phyloP scores from a whole-genome alignment of 2,329 filamentous ascomycete genomes.

The Rachicladosporium sp. region DNA sequence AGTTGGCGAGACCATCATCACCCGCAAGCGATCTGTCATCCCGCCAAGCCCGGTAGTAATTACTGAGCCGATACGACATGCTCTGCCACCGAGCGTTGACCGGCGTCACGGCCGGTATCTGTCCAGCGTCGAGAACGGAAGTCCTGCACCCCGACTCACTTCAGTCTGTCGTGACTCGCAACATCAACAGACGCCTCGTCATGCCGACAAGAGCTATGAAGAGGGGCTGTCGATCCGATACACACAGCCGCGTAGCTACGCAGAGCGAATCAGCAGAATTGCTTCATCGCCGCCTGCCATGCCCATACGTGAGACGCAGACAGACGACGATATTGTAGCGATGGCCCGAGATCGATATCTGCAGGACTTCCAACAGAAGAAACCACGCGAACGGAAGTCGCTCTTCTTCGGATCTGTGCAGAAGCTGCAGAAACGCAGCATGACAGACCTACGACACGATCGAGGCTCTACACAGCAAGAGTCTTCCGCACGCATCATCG shows the following conservation, averaged over 20 bases:
- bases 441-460: not conserved
- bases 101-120: too few relatives aligned
- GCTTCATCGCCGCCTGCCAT: conserved; percentile 2
- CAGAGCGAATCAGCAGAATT: conserved; percentile 4
- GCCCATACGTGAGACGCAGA: conserved; percentile 13
- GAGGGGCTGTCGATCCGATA: conserved; percentile 4
- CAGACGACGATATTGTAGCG: conserved; percentile 15
- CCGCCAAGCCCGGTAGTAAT: too few relatives aligned
- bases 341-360: conserved; percentile 28
- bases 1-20: too few relatives aligned
- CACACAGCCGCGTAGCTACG: conserved; percentile 4
- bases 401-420: conserved; percentile 33
- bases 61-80: too few relatives aligned
- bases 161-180: too few relatives aligned
- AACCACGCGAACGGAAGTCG: conserved; percentile 30
- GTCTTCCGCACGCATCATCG: conserved; percentile 11
- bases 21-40: too few relatives aligned
- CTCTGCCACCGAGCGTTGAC: too few relatives aligned
- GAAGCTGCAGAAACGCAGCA: conserved; percentile 20
- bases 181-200: conserved; percentile 11
- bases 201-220: conserved; percentile 7
- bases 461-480: not conserved
- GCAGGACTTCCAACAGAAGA: conserved; percentile 29
- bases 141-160: too few relatives aligned
- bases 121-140: too few relatives aligned